These are phyloP conservation scores for Apiotrichum akiyoshidainum DNA, from an alignment of 1,284 basidiomycete species.

Conservation along the genomic window DNA sequence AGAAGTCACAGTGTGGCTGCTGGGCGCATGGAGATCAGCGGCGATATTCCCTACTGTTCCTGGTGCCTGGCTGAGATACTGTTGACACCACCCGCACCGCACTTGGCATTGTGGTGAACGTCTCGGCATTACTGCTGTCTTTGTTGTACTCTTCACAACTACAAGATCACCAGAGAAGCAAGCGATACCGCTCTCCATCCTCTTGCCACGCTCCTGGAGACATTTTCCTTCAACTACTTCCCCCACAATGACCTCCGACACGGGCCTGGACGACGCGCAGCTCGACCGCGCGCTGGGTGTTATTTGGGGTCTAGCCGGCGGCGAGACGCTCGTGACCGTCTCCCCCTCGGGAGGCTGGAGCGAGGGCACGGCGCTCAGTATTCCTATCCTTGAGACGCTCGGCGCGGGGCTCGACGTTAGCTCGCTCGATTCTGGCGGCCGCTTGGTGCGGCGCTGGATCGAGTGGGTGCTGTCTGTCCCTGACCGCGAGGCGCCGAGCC, in stretches of 20 bases:
- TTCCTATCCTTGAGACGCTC: conserved; percentile 12
- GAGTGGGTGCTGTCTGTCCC: conserved; percentile 1
- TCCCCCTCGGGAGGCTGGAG: conserved; percentile 10
- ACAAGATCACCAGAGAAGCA: too few species aligned
- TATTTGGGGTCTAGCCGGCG: conserved; percentile 6
- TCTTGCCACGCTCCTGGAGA: too few species aligned
- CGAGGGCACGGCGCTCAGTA: conserved; percentile 12
- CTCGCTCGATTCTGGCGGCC: background rate
- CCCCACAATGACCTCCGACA: background rate
- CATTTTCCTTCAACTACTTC: too few species aligned
- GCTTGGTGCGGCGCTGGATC: conserved; percentile 10
- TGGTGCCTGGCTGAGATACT: too few species aligned
- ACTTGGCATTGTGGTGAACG: too few species aligned
- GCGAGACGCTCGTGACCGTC: conserved; percentile 9
- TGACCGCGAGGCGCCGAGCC: background rate
- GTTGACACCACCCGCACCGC: too few species aligned
- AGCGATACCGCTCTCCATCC: too few species aligned
- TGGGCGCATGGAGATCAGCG: too few species aligned
- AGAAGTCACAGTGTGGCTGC: too few species aligned
- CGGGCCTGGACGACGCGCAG: background rate
- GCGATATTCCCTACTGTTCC: too few species aligned
- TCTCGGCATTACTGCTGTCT: too few species aligned
- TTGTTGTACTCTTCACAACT: too few species aligned
- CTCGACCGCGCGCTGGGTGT: conserved; percentile 5
- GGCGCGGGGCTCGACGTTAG: conserved; percentile 1